Evolutionary conservation across 164 flowering plant species (phyloP).

Genomic region (Aristolochia californica): DNA sequence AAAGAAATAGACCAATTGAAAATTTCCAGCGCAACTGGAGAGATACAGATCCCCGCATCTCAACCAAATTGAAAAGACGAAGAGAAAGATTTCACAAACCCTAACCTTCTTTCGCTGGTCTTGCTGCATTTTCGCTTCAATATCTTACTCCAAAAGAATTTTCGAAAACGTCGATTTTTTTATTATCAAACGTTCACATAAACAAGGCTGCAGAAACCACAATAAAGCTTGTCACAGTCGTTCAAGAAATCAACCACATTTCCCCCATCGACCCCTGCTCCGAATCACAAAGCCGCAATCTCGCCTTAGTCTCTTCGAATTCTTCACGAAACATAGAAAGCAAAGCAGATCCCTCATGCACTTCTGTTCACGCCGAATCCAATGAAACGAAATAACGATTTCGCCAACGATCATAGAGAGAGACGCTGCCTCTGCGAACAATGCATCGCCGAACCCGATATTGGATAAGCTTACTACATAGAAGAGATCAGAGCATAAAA

Average conservation of each 20-base stretch:
- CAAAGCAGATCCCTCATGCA: conserved; percentile 45
- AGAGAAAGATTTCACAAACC: conserved; percentile 1
- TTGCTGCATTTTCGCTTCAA: conserved; percentile 45
- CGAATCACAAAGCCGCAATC: conserved; percentile 54
- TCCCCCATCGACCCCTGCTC: conserved; percentile 80
- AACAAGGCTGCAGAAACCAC: background rate
- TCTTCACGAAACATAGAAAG: conserved; percentile 27
- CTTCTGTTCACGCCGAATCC: conserved; percentile 12
- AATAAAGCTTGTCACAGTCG: background rate
- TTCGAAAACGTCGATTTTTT: background rate
- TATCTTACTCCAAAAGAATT: background rate
- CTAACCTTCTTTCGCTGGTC: conserved; percentile 71
- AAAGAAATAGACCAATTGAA: background rate
- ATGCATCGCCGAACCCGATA: conserved; percentile 11
- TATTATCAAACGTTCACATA: background rate
- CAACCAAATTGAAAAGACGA: background rate
- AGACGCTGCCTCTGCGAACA: conserved; percentile 5
- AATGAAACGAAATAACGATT: conserved; percentile 4
- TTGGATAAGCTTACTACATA: background rate
- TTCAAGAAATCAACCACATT: conserved; percentile 49
- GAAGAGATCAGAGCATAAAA: background rate
- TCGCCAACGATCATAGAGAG: conserved; percentile 22
- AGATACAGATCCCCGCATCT: background rate
- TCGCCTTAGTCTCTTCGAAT: conserved; percentile 29
- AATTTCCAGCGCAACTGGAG: background rate